phyloP scores from a whole-genome alignment of 2,329 filamentous ascomycete genomes.

The Aphanoascus verrucosus region DNA sequence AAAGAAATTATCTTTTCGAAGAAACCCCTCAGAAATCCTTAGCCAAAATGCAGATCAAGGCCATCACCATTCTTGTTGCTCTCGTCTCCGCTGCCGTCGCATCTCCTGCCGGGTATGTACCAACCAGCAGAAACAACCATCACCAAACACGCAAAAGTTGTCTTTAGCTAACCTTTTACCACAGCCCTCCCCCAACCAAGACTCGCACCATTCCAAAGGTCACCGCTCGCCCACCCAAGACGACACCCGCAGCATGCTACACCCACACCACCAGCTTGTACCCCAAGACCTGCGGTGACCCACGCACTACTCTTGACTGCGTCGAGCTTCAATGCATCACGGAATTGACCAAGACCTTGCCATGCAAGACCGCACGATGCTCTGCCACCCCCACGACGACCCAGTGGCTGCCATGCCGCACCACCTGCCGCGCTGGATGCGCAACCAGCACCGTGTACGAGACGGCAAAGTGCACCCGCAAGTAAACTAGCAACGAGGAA shows the following conservation, averaged over 20 bases:
- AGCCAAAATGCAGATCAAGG: conserved; percentile 5
- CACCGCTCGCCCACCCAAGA: neutral
- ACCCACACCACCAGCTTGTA: conserved; percentile 13
- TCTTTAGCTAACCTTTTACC: neutral
- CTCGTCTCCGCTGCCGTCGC: neutral
- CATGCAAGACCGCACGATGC: conserved; percentile 13
- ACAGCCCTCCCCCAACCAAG: neutral
- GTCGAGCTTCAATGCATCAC: conserved; percentile 13
- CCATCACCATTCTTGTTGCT: neutral
- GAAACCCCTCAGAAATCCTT: neutral
- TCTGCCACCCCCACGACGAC: conserved; percentile 12
- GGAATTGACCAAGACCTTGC: conserved; percentile 11
- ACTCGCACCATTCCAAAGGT: neutral
- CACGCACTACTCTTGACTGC: conserved; percentile 5
- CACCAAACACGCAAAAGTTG: neutral
- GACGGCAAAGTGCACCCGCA: neutral
- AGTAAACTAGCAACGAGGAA: neutral
- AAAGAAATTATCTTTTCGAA: neutral
- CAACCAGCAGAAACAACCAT: neutral
- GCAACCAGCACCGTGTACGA: conserved; percentile 9
- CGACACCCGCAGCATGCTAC: conserved; percentile 11
- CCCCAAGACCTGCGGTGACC: conserved; percentile 7
- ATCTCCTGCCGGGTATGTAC: conserved; percentile 3
- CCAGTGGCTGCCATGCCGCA: conserved; percentile 8
- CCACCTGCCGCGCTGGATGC: conserved; percentile 13